Base-by-base conservation (phyloP, 352 stramenopile genomes). In the Pythium guiyangense region DNA sequence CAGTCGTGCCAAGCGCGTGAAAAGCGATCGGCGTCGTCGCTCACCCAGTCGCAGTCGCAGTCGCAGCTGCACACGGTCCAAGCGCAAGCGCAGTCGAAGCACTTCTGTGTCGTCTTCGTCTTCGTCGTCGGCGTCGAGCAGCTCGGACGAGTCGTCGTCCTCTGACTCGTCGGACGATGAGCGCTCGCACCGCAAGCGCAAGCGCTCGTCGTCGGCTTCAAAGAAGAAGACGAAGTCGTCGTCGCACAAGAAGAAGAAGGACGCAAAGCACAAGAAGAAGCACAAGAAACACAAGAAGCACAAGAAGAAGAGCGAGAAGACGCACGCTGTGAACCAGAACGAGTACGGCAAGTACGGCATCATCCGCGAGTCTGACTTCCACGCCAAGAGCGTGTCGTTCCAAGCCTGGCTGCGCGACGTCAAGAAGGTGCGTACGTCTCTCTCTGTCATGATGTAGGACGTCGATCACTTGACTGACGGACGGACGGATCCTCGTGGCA, bases 261-360 rank as follows among this genome's bases (percentile, higher is more conserved):
- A 69, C 31, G 59, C 60, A 14, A 31, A 62, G 37, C 54, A 54
- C 26, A 67, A 67, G 49, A 54, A 56, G 47, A 64, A 62, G 34
- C 63, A 69, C 49, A 67, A 67, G 15, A 63, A 68, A 29, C 62
- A 67, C 25, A 59, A 57, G 40, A 58, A 59, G 11, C 60, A 60
- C n/a, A n/a, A n/a, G 17, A 55, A 57, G 18, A 60, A n/a, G n/a
- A n/a, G n/a, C n/a, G n/a, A 51, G 10, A 44, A 26, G 27, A 79
- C 71, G 39, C 53, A 67, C 35, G 86, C 84, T 8, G 82, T 96
- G 54, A 78, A 97, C 62, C 88, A 97, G 66, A 87, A 96, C 53
- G 73, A 88, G 50, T 99, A 98, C 74, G 96, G 96, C 59, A 97
- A 98, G 69, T 98, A 97, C 62, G 96, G 96, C n/a, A 97, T 99